Base-by-base conservation (phyloP, 148 eudicot species). In the Vaccinium darrowii region DNA sequence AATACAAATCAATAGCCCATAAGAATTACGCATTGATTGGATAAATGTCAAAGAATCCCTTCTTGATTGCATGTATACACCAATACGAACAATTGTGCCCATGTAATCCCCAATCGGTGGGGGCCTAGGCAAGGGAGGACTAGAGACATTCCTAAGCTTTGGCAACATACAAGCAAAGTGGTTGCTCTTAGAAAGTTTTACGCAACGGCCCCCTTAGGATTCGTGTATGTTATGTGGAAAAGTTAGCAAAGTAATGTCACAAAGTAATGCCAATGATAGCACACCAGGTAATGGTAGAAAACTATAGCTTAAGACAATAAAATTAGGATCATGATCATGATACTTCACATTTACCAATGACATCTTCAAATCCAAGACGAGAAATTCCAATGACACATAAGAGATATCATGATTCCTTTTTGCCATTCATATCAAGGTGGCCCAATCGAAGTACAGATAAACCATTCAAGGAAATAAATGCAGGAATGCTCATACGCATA, bases 371-470 rank as follows among this genome's bases (percentile, higher is more conserved):
- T 30, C n/a, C 25, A 82, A 52, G 16, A 14, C 18, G 56, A 82
- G 27, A 82, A 67, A 82, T 54, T 30, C 53, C 18, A 50, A 71
- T 82, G 65, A 82, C 16, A 82, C 15, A 67, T 14, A 69, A 30
- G 78, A 71, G 27, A 13, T 49, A 47, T 51, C 71, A 74, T 54
- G 23, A 30, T 63, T 33, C 23, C 54, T 19, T 36, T 2, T 65
- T 51, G 21, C 23, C 67, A 30, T 30, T 53, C n/a, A 12, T 27
- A 74, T 73, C 19, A 12, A 36, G 50, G 57, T 71, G 79, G 58
- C 63, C 2, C 16, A 53, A 25, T 69, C 16, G 21, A 54, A 36
- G 25, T 56, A 15, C 80, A 71, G 63, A 69, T 33, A 16, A 56
- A 27, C 54, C 85, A 13, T 53, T 11, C 19, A 53, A 50, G 39